These are phyloP conservation scores for Xerocomus minutiporus DNA, from an alignment of 1,284 basidiomycete genomes.

Conservation along the genomic window DNA sequence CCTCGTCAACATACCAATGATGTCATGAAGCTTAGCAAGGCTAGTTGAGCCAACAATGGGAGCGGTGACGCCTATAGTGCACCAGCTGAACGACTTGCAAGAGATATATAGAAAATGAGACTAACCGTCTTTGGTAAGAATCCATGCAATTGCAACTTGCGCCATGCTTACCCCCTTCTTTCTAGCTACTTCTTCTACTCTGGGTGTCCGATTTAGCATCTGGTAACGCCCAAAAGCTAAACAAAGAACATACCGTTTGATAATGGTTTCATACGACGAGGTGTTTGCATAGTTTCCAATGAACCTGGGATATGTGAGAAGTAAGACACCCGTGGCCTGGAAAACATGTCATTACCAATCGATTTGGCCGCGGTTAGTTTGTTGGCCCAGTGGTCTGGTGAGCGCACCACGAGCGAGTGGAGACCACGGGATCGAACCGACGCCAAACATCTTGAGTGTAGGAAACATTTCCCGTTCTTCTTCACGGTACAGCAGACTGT, in stretches of 20 bases:
- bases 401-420: constrained; percentile 41
- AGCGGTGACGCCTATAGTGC: constrained; percentile 35
- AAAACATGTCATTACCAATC: constrained; percentile 25
- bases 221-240: not conserved
- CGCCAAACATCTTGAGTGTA: constrained; percentile 36
- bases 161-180: constrained; percentile 45
- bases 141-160: constrained; percentile 50
- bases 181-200: constrained; percentile 44
- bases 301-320: constrained; percentile 24
- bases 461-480: constrained; percentile 59
- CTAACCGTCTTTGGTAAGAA: constrained; percentile 36
- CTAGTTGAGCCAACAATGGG: constrained; percentile 48
- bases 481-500: constrained; percentile 47
- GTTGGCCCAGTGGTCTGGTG: constrained; percentile 35
- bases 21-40: constrained; percentile 42
- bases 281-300: constrained; percentile 24
- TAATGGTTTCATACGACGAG: constrained; percentile 24
- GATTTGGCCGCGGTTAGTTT: constrained; percentile 27
- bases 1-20: constrained; percentile 33
- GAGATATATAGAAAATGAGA: not conserved
- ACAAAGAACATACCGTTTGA: constrained; percentile 25
- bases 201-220: constrained; percentile 9
- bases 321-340: not conserved
- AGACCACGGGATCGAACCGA: constrained; percentile 42
- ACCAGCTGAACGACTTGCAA: not conserved